These are phyloP conservation scores for Trichoderma sp. DNA, from an alignment of 2,329 filamentous ascomycete genomes.

Conservation along the genomic window DNA sequence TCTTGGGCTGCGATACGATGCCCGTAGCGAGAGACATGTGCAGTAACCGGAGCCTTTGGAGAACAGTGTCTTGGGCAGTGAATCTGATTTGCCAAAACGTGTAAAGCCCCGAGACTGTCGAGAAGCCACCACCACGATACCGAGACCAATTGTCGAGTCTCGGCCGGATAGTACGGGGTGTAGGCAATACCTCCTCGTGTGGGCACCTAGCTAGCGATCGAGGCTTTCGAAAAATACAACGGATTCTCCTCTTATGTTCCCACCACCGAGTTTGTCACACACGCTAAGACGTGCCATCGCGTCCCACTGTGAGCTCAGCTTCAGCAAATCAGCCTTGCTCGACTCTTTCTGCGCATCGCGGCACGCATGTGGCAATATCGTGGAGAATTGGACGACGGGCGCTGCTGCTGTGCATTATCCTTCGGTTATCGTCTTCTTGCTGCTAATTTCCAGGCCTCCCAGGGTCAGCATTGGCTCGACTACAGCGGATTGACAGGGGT, in stretches of 20 bases:
- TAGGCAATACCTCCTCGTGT: neutral
- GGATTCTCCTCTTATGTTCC: neutral
- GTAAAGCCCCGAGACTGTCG: neutral
- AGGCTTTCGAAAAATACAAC: neutral
- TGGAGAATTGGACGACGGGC: conserved; percentile 11
- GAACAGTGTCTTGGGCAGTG: neutral
- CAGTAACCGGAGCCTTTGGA: neutral
- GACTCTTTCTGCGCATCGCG: conserved; percentile 6
- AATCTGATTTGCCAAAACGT: neutral
- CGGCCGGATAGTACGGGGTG: neutral
- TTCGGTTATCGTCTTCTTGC: conserved; percentile 17
- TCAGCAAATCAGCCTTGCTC: conserved; percentile 3
- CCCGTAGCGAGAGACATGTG: neutral
- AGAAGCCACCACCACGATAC: neutral
- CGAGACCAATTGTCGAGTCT: too few species aligned
- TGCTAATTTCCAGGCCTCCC: conserved; percentile 11
- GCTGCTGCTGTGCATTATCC: conserved; percentile 2
- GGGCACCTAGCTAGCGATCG: neutral
- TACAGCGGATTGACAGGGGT: neutral
- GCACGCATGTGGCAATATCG: conserved; percentile 18
- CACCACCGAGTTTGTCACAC: neutral
- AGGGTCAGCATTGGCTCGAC: neutral
- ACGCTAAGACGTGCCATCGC: conserved; percentile 10
- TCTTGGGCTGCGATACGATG: neutral
- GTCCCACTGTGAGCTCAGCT: neutral